Conservation (phyloP, 306 rosid genomes). For the Rubus idaeus region DNA sequence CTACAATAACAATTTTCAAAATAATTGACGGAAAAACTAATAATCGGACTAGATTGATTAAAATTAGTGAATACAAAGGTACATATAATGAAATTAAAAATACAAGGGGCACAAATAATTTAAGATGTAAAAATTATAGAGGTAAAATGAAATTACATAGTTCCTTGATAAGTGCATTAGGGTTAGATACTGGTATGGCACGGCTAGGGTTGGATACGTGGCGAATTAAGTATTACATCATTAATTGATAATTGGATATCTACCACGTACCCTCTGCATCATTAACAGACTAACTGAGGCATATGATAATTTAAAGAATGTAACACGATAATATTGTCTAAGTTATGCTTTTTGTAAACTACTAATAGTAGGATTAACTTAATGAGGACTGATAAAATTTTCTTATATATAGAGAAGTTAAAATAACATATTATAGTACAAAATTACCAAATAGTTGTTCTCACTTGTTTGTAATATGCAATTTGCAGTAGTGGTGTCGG, state of each 20-base stretch:
- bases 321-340: constrained; percentile 35
- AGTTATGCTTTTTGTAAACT: constrained; percentile 22
- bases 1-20: too few relatives aligned
- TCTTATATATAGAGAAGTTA: constrained; percentile 16
- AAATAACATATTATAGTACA: background rate
- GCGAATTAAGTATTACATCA: background rate
- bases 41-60: too few relatives aligned
- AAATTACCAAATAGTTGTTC: constrained; percentile 5
- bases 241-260: background rate
- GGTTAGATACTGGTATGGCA: too few relatives aligned
- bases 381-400: constrained; percentile 12
- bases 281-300: constrained; percentile 1
- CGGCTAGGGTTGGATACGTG: too few relatives aligned
- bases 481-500: constrained; percentile 24
- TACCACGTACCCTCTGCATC: background rate
- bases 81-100: too few relatives aligned
- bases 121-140: too few relatives aligned
- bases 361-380: background rate
- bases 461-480: constrained; percentile 8
- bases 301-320: constrained; percentile 30
- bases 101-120: too few relatives aligned
- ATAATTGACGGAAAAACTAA: too few relatives aligned
- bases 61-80: too few relatives aligned
- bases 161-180: too few relatives aligned
- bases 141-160: too few relatives aligned